These are phyloP conservation scores for Ustilago curta DNA, from an alignment of 1,284 basidiomycete species.

Conservation along the genomic window DNA sequence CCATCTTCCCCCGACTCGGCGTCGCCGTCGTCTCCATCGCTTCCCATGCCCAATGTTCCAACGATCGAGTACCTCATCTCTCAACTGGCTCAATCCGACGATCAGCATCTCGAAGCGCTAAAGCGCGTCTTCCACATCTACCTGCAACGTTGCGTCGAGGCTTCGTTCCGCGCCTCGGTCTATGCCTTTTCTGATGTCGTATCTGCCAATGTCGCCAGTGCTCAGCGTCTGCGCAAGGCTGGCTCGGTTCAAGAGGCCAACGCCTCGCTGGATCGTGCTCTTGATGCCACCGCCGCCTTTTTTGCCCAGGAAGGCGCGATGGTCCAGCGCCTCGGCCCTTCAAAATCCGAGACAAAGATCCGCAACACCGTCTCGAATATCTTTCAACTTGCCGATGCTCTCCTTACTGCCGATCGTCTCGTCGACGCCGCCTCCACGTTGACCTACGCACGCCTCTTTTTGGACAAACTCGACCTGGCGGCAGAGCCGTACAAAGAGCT, in stretches of 20 bases:
- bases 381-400: constrained; percentile 24
- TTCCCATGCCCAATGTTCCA: constrained; percentile 17
- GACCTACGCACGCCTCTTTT: constrained; percentile 35
- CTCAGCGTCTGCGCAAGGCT: constrained; percentile 32
- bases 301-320: constrained; percentile 12
- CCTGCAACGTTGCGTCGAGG: constrained; percentile 6
- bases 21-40: neutral
- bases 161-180: constrained; percentile 1
- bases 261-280: constrained; percentile 42
- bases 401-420: constrained; percentile 23
- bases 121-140: constrained; percentile 33
- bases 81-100: constrained; percentile 9
- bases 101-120: constrained; percentile 25
- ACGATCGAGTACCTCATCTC: constrained; percentile 33
- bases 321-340: constrained; percentile 7
- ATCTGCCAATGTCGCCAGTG: constrained; percentile 44
- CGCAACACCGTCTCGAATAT: constrained; percentile 14
- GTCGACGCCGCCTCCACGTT: constrained; percentile 45
- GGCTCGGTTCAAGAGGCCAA: constrained; percentile 33
- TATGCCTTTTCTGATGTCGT: constrained; percentile 22
- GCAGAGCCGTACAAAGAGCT: constrained; percentile 4
- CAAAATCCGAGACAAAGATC: constrained; percentile 1
- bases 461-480: constrained; percentile 21
- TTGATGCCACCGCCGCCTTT: constrained; percentile 25
- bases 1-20: neutral